Conservation (phyloP, 2,329 filamentous ascomycete species). For the Truncatella angustata region DNA sequence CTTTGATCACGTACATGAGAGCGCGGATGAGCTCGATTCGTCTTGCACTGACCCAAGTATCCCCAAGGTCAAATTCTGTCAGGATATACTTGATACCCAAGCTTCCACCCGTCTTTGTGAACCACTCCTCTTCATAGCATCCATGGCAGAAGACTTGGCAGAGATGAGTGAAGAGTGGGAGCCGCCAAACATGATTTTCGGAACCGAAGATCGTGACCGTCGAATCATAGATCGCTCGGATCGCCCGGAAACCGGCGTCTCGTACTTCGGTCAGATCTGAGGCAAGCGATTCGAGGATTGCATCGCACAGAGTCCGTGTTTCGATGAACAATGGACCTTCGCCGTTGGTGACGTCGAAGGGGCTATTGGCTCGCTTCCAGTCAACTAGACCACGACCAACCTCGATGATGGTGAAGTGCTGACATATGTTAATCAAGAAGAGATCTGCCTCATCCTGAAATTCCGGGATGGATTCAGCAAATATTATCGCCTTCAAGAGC, state of each 20-base stretch:
- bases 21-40: slow-evolving; percentile 87
- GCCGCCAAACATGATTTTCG: slow-evolving; percentile 65
- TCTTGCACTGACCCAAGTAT: slow-evolving; percentile 76
- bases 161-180: slow-evolving; percentile 83
- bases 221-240: slow-evolving; percentile 75
- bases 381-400: slow-evolving; percentile 82
- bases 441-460: slow-evolving; percentile 73
- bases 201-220: slow-evolving; percentile 77
- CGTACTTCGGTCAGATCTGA: slow-evolving; percentile 80
- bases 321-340: slow-evolving; percentile 88
- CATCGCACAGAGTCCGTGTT: slow-evolving; percentile 81
- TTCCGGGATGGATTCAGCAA: slow-evolving; percentile 77
- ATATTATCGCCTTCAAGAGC: slow-evolving; percentile 84
- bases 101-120: slow-evolving; percentile 90
- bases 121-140: slow-evolving; percentile 98
- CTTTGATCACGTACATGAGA: slow-evolving; percentile 97
- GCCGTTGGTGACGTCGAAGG: slow-evolving; percentile 81
- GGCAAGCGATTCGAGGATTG: slow-evolving; percentile 83
- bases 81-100: slow-evolving; percentile 86
- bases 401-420: slow-evolving; percentile 88
- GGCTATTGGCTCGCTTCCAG: slow-evolving; percentile 70
- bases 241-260: slow-evolving; percentile 76
- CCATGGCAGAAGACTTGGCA: slow-evolving; percentile 86
- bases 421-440: slow-evolving; percentile 78
- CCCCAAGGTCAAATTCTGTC: slow-evolving; percentile 80